Evolutionary conservation across 805 yeast genomes (phyloP).

Genomic region (Metschnikowia kunwiensis): DNA sequence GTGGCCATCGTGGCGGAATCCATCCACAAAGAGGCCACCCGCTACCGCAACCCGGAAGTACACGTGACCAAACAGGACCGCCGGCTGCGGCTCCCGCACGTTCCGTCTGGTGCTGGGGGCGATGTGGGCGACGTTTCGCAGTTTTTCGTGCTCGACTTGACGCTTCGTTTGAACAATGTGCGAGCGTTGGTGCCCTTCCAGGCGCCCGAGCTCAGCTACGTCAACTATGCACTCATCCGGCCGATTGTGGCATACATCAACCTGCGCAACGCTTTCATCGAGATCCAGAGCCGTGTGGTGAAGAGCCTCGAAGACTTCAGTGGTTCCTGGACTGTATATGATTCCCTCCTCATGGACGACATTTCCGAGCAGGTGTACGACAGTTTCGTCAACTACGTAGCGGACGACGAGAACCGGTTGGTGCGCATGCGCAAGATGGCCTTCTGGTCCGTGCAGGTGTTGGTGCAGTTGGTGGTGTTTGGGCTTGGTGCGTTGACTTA

Average conservation of each 20-base stretch:
- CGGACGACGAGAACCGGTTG: constrained; percentile 76
- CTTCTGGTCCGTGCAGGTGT: constrained; percentile 85
- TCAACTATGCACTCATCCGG: constrained; percentile 85
- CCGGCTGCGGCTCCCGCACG: constrained; percentile 23
- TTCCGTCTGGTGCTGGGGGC: constrained; percentile 7
- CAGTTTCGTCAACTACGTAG: constrained; percentile 83
- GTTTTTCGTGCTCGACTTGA: constrained; percentile 73
- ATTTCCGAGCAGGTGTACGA: constrained; percentile 85
- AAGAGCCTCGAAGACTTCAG: constrained; percentile 81
- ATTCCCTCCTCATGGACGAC: constrained; percentile 87
- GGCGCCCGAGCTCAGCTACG: constrained; percentile 82
- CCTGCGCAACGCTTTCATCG: constrained; percentile 83
- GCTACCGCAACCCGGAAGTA: constrained; percentile 36
- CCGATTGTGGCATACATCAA: constrained; percentile 97
- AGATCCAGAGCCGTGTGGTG: constrained; percentile 76
- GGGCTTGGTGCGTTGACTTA: constrained; percentile 62
- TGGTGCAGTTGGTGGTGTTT: constrained; percentile 78
- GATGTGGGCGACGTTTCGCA: constrained; percentile 41
- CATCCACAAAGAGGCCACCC: constrained; percentile 47
- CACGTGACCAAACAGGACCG: constrained; percentile 29
- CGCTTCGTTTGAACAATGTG: constrained; percentile 77
- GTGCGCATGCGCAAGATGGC: constrained; percentile 79
- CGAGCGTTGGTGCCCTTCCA: constrained; percentile 87
- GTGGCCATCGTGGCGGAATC: constrained; percentile 46
- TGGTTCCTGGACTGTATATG: constrained; percentile 96